Evolutionary conservation across 2,329 filamentous ascomycete genomes (phyloP).

Genomic region (Fusarium sp.): DNA sequence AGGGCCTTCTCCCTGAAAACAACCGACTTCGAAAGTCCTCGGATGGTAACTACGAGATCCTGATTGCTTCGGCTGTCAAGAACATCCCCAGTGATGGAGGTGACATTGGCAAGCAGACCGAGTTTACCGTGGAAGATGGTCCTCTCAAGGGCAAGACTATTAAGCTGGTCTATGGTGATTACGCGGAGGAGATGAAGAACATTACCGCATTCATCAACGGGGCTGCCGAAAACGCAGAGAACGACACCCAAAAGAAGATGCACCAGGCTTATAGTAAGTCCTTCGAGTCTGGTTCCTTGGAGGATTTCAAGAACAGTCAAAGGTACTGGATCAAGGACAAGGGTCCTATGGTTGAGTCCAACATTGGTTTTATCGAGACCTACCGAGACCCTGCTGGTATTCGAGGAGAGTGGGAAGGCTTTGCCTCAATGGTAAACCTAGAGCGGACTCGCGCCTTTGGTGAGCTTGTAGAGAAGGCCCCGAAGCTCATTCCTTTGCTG

Average conservation of each 20-base stretch:
- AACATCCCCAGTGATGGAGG: slow-evolving; percentile 73
- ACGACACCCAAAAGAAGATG: slow-evolving; percentile 82
- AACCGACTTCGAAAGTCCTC: slow-evolving; percentile 79
- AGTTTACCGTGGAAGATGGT: slow-evolving; percentile 73
- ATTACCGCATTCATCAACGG: slow-evolving; percentile 77
- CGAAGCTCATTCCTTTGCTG: slow-evolving; percentile 86
- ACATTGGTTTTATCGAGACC: slow-evolving; percentile 88
- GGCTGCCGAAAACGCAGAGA: slow-evolving; percentile 78
- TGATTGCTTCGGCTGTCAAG: slow-evolving; percentile 79
- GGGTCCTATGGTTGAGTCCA: slow-evolving; percentile 83
- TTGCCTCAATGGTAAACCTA: slow-evolving; percentile 84
- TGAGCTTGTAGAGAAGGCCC: slow-evolving; percentile 85
- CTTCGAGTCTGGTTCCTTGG: slow-evolving; percentile 80
- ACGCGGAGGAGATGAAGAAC: slow-evolving; percentile 78
- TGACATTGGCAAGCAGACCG: slow-evolving; percentile 77
- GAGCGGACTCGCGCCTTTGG: slow-evolving; percentile 92
- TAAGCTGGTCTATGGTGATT: slow-evolving; percentile 81
- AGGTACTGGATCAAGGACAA: slow-evolving; percentile 88
- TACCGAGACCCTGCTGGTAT: slow-evolving; percentile 87
- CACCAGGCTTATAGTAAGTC: slow-evolving; percentile 81
- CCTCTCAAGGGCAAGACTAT: slow-evolving; percentile 76
- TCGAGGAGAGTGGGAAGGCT: slow-evolving; percentile 88
- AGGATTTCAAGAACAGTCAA: slow-evolving; percentile 85
- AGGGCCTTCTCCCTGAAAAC: slow-evolving; percentile 81
- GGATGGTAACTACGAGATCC: slow-evolving; percentile 76